Evolutionary conservation across 768 basidiomycete genomes (phyloP).

Genomic region (Boletus huronensis): DNA sequence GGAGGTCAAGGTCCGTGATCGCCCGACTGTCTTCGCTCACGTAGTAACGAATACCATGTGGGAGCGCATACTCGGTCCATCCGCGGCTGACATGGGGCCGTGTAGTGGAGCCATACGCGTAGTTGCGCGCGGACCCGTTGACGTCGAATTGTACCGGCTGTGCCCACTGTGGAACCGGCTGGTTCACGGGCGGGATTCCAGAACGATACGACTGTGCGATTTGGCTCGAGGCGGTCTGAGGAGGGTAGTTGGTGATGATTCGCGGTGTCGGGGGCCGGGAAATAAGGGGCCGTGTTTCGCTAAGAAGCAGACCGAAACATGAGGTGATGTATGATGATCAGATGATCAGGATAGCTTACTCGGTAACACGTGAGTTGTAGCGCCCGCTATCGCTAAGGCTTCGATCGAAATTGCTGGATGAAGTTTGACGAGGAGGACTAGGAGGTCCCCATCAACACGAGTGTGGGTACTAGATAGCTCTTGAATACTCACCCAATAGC

Average conservation of each 20-base stretch:
- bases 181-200: constrained; percentile 19
- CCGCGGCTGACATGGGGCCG: constrained; percentile 41
- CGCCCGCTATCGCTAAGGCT: constrained; percentile 13
- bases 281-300: constrained; percentile 55
- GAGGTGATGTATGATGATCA: neutral
- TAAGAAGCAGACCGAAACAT: constrained; percentile 18
- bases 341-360: constrained; percentile 22
- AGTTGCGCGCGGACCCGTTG: constrained; percentile 31
- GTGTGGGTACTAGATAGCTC: no score
- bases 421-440: constrained; percentile 17
- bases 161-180: constrained; percentile 30
- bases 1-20: constrained; percentile 70
- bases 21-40: constrained; percentile 57
- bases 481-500: constrained; percentile 14
- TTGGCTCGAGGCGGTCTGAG: constrained; percentile 18
- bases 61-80: constrained; percentile 75
- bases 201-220: constrained; percentile 25
- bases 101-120: constrained; percentile 26
- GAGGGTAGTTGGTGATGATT: constrained; percentile 23
- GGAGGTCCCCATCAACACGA: neutral
- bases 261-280: constrained; percentile 33
- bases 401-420: constrained; percentile 18
- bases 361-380: constrained; percentile 11
- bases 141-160: constrained; percentile 22
- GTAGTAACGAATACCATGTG: constrained; percentile 69